These are phyloP conservation scores for Phytophthora tubulina DNA, from an alignment of 352 stramenopile genomes.

Conservation along the genomic window DNA sequence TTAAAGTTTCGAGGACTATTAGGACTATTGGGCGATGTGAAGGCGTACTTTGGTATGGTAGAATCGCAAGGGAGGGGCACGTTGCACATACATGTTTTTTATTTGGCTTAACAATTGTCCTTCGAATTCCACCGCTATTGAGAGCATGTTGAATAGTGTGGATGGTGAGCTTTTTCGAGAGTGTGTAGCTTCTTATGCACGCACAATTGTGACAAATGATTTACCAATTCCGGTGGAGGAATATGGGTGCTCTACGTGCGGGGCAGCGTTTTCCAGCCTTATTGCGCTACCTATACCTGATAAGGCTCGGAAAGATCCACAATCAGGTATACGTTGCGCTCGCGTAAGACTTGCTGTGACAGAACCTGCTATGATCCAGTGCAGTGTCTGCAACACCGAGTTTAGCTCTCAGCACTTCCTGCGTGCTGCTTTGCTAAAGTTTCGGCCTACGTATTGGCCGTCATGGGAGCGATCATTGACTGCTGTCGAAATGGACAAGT, in stretches of 20 bases:
- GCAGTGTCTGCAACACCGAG: too few species aligned
- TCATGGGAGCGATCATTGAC: not conserved
- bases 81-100: slow-evolving; percentile 15
- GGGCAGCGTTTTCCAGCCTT: not conserved
- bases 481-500: not conserved
- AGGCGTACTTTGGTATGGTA: slow-evolving; percentile 1
- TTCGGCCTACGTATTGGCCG: not conserved
- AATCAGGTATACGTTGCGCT: too few species aligned
- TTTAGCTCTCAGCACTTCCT: too few species aligned
- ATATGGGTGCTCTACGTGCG: not conserved
- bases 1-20: not conserved
- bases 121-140: slow-evolving; percentile 5
- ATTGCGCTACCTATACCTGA: not conserved
- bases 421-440: not conserved
- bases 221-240: not conserved
- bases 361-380: too few species aligned
- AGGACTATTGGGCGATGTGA: not conserved
- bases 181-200: too few species aligned
- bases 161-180: too few species aligned
- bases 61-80: too few species aligned
- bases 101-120: slow-evolving; percentile 8
- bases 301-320: too few species aligned
- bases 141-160: not conserved
- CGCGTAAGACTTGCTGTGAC: too few species aligned
- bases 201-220: too few species aligned